Evolutionary conservation across 495 filamentous ascomycete species (phyloP), one percentile per base, ranked within the genome.

Genomic region (Pseudotulostoma volvatum): DNA sequence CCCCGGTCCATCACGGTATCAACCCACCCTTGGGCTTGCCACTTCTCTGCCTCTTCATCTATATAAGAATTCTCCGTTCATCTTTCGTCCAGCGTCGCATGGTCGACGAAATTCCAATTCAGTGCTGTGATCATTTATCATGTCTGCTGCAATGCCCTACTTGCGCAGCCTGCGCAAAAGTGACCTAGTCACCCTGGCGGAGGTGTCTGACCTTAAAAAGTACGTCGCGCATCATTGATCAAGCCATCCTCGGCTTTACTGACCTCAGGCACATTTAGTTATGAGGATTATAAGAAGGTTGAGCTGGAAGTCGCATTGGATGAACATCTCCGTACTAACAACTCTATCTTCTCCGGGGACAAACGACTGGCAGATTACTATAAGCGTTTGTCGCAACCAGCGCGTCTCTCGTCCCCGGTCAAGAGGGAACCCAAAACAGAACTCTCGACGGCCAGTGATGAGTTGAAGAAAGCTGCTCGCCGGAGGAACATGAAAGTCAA

Each of bases 241-340:
- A 17, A n/a, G n/a, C n/a, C n/a, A n/a, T n/a, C n/a, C n/a, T n/a
- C n/a, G n/a, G n/a, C n/a, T n/a, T 17, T 14, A 21, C 47, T 60
- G 38, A 60, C 40, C 25, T n/a, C n/a, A n/a, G n/a, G 23, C 30
- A 14, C 28, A 20, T 13, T 45, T 46, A 94, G 86, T 48, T 73
- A 70, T 49, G 77, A 82, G 38, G 66, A 71, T 28, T 56, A 73
- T 44, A 80, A 78, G 47, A 95, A 95, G 59, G 57, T 63, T 44
- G 86, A 96, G n/a, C 74, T 96, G 30, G 81, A 86, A 52, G 48
- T 64, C 37, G 66, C 71, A 18, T 71, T 97, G 40, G 81, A 90
- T 37, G 69, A 81, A 17, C 75, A 81, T 37, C 73, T 97, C 28
- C 65, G 71, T 42, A 62, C 66, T 20, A 77, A 93, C 57, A 55